Evolutionary conservation across 129 eudicot species (phyloP).

Genomic region (Arctium minus): DNA sequence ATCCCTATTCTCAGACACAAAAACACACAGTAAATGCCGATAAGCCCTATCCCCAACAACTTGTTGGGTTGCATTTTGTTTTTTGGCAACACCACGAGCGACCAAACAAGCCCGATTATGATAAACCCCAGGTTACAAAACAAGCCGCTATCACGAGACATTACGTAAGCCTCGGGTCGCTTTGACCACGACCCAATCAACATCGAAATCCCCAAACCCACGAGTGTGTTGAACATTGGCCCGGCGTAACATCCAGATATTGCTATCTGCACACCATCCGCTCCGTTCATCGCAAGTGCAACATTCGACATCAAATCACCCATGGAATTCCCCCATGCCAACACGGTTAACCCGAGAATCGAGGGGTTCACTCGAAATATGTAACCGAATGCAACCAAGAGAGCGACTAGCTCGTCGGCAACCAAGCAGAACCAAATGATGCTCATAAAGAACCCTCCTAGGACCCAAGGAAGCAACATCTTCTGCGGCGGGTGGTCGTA

Average conservation of each 20-base stretch:
- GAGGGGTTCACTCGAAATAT: slow-evolving; percentile 57
- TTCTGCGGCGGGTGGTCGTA: slow-evolving; percentile 51
- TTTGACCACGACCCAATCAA: slow-evolving; percentile 53
- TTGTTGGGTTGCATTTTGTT: slow-evolving; percentile 58
- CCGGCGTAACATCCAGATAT: slow-evolving; percentile 77
- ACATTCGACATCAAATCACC: slow-evolving; percentile 68
- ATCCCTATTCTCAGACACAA: slow-evolving; percentile 38
- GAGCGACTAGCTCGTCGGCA: slow-evolving; percentile 67
- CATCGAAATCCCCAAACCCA: slow-evolving; percentile 64
- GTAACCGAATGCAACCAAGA: slow-evolving; percentile 54
- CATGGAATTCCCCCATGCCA: slow-evolving; percentile 90
- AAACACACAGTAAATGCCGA: slow-evolving; percentile 49
- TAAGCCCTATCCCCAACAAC: slow-evolving; percentile 58
- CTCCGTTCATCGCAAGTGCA: slow-evolving; percentile 53
- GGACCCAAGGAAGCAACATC: slow-evolving; percentile 56
- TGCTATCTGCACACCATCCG: slow-evolving; percentile 69
- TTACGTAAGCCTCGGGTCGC: slow-evolving; percentile 36
- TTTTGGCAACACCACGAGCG: slow-evolving; percentile 51
- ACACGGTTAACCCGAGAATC: slow-evolving; percentile 59
- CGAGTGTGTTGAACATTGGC: slow-evolving; percentile 74
- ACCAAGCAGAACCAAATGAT: slow-evolving; percentile 70
- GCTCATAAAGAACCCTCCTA: slow-evolving; percentile 76
- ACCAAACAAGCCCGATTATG: slow-evolving; percentile 55
- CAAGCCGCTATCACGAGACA: slow-evolving; percentile 51
- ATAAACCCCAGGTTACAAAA: slow-evolving; percentile 58